Conservation (phyloP, 2,329 filamentous ascomycete genomes). For the Lachnellula arida region DNA sequence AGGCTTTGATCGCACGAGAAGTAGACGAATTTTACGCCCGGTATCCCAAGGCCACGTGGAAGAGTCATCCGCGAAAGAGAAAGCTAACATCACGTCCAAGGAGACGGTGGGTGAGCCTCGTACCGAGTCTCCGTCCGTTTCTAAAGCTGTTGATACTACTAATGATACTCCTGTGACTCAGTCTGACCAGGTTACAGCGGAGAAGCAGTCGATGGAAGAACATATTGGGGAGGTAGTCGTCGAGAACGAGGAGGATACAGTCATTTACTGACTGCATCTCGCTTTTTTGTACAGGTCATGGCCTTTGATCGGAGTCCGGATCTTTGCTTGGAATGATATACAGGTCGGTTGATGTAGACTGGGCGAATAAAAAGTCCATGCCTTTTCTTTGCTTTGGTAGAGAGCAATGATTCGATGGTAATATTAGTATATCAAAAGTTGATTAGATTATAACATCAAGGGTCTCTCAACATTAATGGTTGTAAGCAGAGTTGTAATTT, state of each 20-base stretch:
- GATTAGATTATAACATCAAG: too few relatives aligned
- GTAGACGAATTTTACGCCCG: slow-evolving; percentile 54
- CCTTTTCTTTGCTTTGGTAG: background rate
- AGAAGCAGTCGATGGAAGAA: slow-evolving; percentile 52
- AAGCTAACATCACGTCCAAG: slow-evolving; percentile 30
- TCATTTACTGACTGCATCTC: slow-evolving; percentile 67
- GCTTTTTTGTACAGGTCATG: slow-evolving; percentile 1
- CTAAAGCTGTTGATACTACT: slow-evolving; percentile 35
- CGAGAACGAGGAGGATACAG: slow-evolving; percentile 82
- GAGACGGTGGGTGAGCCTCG: slow-evolving; percentile 42
- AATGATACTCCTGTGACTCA: slow-evolving; percentile 30
- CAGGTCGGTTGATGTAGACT: slow-evolving; percentile 4
- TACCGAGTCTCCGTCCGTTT: slow-evolving; percentile 35
- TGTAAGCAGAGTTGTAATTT: too few relatives aligned
- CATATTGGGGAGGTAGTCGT: slow-evolving; percentile 74
- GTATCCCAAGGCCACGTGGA: slow-evolving; percentile 32
- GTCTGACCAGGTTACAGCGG: slow-evolving; percentile 29
- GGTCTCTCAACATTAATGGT: too few relatives aligned
- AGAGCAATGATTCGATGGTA: too few relatives aligned
- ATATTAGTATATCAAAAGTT: too few relatives aligned
- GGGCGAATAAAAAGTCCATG: background rate
- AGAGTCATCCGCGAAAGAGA: slow-evolving; percentile 19
- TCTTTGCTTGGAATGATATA: slow-evolving; percentile 5
- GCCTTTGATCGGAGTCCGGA: background rate
- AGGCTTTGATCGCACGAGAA: slow-evolving; percentile 62